Conservation (phyloP, 83 land plant genomes). For the Isoetes engelmannii region DNA sequence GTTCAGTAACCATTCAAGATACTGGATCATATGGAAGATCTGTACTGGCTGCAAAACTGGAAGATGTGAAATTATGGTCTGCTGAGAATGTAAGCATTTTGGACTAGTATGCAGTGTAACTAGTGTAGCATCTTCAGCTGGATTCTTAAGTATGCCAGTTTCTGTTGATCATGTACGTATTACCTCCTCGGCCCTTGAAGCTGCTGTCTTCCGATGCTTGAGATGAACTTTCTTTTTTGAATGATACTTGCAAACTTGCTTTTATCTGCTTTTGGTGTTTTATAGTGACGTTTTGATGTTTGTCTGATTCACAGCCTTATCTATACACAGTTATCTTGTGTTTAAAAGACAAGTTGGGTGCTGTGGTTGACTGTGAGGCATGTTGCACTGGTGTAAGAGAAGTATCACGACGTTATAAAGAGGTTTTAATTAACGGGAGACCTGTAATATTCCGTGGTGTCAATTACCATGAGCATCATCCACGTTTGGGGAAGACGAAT, state of each 20-base stretch:
- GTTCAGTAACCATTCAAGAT: too few relatives aligned
- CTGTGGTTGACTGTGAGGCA: slow-evolving; percentile 78
- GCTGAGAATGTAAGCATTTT: slow-evolving; percentile 61
- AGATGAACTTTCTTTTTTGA: not conserved
- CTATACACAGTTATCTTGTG: slow-evolving; percentile 68
- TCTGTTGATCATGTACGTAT: not conserved
- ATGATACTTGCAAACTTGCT: not conserved
- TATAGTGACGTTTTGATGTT: slow-evolving; percentile 4
- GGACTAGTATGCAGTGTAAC: not conserved
- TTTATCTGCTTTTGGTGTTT: slow-evolving; percentile 10
- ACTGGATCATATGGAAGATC: slow-evolving; percentile 35
- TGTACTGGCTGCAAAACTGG: slow-evolving; percentile 41
- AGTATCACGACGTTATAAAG: slow-evolving; percentile 61
- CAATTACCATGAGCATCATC: slow-evolving; percentile 98
- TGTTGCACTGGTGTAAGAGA: slow-evolving; percentile 83
- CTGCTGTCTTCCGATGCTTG: not conserved
- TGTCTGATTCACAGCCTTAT: slow-evolving; percentile 50
- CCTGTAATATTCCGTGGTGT: slow-evolving; percentile 80
- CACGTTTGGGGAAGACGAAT: slow-evolving; percentile 90
- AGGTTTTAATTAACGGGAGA: slow-evolving; percentile 72
- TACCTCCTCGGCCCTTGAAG: not conserved
- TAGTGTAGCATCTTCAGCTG: too few relatives aligned
- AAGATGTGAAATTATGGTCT: slow-evolving; percentile 83
- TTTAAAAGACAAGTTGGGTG: slow-evolving; percentile 65
- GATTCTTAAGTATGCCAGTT: too few relatives aligned